phyloP scores from a whole-genome alignment of 1,284 basidiomycete genomes.

The Inonotus obliquus region DNA sequence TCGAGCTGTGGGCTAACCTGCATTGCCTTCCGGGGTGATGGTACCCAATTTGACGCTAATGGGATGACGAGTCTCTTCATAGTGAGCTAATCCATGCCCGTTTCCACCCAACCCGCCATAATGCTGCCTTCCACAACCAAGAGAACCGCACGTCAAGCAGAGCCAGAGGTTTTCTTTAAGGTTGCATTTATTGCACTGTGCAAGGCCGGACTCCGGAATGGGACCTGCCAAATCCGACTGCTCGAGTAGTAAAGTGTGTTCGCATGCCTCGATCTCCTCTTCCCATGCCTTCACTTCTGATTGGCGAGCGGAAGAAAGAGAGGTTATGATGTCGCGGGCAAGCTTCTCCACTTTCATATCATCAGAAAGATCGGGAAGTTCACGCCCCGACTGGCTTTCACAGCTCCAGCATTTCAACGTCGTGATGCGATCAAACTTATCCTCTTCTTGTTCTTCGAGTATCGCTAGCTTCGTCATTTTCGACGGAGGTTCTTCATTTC shows the following conservation, averaged over 20 bases:
- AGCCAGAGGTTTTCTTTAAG: constrained; percentile 93
- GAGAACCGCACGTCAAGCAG: constrained; percentile 90
- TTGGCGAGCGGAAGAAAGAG: constrained; percentile 85
- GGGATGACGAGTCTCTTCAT: constrained; percentile 69
- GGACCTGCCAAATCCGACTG: constrained; percentile 49
- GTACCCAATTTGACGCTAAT: constrained; percentile 95
- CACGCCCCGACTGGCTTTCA: constrained; percentile 47
- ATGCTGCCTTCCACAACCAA: constrained; percentile 89
- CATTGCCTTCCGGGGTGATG: constrained; percentile 91
- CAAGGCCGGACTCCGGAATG: constrained; percentile 60
- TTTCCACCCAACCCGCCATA: constrained; percentile 87
- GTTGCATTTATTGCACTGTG: constrained; percentile 74
- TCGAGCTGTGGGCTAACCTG: constrained; percentile 47
- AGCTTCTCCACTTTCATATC: constrained; percentile 44
- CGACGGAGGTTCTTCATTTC: constrained; percentile 75
- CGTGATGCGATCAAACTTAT: constrained; percentile 75
- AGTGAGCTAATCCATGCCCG: constrained; percentile 87
- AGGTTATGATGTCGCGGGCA: constrained; percentile 71
- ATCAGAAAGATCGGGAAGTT: constrained; percentile 35
- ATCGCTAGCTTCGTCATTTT: constrained; percentile 91
- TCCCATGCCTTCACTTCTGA: constrained; percentile 98
- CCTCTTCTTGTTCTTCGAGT: constrained; percentile 78
- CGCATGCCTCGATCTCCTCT: constrained; percentile 86
- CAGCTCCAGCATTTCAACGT: constrained; percentile 78
- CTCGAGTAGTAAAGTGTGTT: constrained; percentile 79